Evolutionary conservation across 148 eudicot species (phyloP).

Genomic region (Arctostaphylos glauca): DNA sequence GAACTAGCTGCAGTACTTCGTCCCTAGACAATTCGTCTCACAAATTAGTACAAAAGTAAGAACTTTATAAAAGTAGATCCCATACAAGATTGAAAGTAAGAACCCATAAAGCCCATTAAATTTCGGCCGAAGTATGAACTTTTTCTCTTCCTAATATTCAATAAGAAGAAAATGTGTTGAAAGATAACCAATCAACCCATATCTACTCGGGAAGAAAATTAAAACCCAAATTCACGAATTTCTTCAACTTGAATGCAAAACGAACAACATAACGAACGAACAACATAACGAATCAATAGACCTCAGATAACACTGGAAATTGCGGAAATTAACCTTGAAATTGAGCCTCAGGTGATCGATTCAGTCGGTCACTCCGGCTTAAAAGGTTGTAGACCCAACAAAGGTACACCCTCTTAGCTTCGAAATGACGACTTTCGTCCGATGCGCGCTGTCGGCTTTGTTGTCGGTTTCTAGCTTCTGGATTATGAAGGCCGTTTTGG

Average conservation of each 20-base stretch:
- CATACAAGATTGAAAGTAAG: not conserved
- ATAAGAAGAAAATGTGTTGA: not conserved
- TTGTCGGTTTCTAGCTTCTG: not conserved
- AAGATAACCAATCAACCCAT: not conserved
- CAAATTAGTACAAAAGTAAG: not conserved
- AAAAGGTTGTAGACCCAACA: not conserved
- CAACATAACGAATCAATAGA: not conserved
- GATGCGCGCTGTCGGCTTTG: not conserved
- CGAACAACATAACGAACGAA: not conserved
- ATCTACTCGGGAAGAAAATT: not conserved
- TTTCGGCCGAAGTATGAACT: not conserved
- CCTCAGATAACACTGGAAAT: not conserved
- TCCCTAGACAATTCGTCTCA: not conserved
- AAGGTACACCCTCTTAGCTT: not conserved
- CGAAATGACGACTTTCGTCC: not conserved
- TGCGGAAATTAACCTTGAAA: constrained; percentile 1
- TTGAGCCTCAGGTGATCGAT: not conserved
- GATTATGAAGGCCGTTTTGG: not conserved
- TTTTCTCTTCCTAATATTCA: not conserved
- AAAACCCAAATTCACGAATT: not conserved
- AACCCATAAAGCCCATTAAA: not conserved
- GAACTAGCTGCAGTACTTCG: not conserved
- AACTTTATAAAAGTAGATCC: not conserved
- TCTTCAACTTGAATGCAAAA: not conserved
- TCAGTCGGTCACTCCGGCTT: not conserved